A percentile compares a stretch with the other conserved stretches of the same genome.
phyloP scores from a whole-genome alignment of 1,139 yeast genomes.

The Kodamaea ohmeri region DNA sequence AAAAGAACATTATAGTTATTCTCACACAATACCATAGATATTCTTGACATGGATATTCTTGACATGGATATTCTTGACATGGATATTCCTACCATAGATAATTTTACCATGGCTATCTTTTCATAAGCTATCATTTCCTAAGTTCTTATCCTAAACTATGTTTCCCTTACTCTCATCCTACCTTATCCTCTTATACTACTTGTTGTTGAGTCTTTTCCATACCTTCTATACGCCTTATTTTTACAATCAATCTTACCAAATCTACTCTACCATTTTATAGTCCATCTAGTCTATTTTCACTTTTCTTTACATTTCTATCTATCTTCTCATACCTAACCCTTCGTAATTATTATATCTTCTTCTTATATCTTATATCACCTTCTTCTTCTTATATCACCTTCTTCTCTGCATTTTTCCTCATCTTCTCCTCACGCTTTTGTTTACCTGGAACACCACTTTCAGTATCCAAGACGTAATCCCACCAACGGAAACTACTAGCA shows the following conservation, averaged over 20 bases:
- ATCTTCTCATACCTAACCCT: too few relatives aligned
- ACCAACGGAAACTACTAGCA: constrained; percentile 91
- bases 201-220: too few relatives aligned
- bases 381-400: constrained; percentile 4
- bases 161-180: not conserved
- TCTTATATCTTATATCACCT: not conserved
- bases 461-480: constrained; percentile 81
- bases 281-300: too few relatives aligned
- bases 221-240: too few relatives aligned
- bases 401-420: constrained; percentile 50
- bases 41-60: too few relatives aligned
- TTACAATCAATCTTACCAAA: too few relatives aligned
- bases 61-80: not conserved
- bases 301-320: not conserved
- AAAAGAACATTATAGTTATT: too few relatives aligned
- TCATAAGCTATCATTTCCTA: not conserved
- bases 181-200: too few relatives aligned
- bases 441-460: constrained; percentile 77
- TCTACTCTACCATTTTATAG: too few relatives aligned
- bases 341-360: too few relatives aligned
- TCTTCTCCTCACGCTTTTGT: constrained; percentile 55
- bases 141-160: not conserved
- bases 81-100: not conserved
- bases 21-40: too few relatives aligned
- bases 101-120: not conserved